Evolutionary conservation across 768 basidiomycete species (phyloP), one percentile per base, ranked within the genome.

Genomic region (Rhizopogon vesiculosus): DNA sequence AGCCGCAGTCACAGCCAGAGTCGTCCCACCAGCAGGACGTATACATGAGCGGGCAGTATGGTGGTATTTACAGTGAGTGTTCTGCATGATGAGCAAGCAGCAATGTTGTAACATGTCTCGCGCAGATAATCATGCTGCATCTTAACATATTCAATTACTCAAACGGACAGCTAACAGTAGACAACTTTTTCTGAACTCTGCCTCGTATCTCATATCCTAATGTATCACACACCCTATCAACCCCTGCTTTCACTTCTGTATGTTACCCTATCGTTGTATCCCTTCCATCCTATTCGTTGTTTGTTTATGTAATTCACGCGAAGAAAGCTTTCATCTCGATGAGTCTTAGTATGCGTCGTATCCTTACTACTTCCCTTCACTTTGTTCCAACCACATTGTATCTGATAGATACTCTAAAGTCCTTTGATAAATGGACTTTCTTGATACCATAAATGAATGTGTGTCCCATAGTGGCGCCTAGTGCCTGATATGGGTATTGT

Each of bases 41-140:
- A 44, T 69, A 64, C 60, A 42, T 71, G 44, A 51, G 29, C 19
- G 65, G 58, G n/a, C 59, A 59, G 40, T 71, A 67, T 45, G 59
- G 52, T 15, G 51, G 50, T 56, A 57, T 70, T 43, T 70, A 71
- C 56, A 66, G 69, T 70, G 25, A 55, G 69, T 63, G 12, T 19
- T 43, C 19, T 54, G 35, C 2, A 6, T n/a, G 13, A n/a, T 41
- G 15, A 18, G 15, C 19, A 31, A 40, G 48, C 3, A 22, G 40
- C 16, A 4, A 41, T 41, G 7, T 41, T 28, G 28, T 42, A 42
- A 18, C 42, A 5, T 25, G 25, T 15, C 18, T n/a, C n/a, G 41
- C 16, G 8, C 25, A 59, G 56, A 46, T 52, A 45, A 46, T 49
- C 53, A 54, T 51, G 40, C 49, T 28, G 15, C 49, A 13, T 42